Base-by-base conservation (phyloP, 2,329 filamentous ascomycete genomes). In the Xylariaceae sp. region DNA sequence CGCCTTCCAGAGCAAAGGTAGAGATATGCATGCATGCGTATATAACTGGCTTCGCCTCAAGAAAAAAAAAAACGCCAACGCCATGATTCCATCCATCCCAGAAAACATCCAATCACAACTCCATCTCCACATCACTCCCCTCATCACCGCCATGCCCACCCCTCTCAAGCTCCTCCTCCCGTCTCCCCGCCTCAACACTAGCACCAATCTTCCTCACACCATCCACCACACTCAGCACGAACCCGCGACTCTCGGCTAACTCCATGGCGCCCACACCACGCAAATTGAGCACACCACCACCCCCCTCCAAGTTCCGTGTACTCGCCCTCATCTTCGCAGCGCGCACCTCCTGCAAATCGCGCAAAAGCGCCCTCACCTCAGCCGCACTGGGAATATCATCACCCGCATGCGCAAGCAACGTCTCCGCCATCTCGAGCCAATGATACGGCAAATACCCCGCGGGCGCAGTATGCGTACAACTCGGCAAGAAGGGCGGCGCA, bases 211-310 rank as follows among this genome's bases (percentile, higher is more conserved):
- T 92, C 69, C 92, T 84, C 68, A 97, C 80, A 3, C 90, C 91
- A 73, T 97, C 92, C 64, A 97, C 87, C 1, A 97, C 90, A 0
- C 89, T 90, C 1, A 85, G 80, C 62, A 97, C 85, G 70, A 97
- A 96, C 0, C 86, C 87, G 68, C 93, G 82, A 57, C 87, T 89
- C 77, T 97, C 93, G 0, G 89, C 88, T 52, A 97, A 80, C 77
- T 99, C 94, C 88, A 97, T 92, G 1, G 90, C 90, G 1, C 94
- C 94, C 0, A 97, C 89, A 18, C 93, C 93, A 1, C 80, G 74
- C 58, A 88, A 66, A 58, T 78, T 83, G 71, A 88, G 82, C 58
- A 90, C 83, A n/a, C 92, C 86, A 18, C 87, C 86, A 2, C 85
- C 86, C 17, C 82, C 83, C 68, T 92, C 89, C 53, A 96, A 75